Evolutionary conservation across 345 rosid genomes (phyloP).

Genomic region (Salix udensis): DNA sequence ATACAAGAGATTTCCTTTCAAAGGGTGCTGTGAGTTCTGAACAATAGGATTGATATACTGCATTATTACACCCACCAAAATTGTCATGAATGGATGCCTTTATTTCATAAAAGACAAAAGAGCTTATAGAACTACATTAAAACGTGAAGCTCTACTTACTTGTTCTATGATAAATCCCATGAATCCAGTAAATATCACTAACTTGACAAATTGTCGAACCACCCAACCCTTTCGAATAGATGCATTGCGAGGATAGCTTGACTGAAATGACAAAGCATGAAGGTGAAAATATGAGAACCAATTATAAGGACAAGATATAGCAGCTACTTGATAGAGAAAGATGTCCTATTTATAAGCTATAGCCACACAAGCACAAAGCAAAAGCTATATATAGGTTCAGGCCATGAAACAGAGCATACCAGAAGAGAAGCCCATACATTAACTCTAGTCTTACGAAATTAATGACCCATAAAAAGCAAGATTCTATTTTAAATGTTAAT

Average conservation of each 20-base stretch:
- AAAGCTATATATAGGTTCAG: too few species aligned
- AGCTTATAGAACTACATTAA: constrained; percentile 8
- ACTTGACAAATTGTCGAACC: constrained; percentile 75
- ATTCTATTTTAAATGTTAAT: too few species aligned
- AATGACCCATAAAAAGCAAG: too few species aligned
- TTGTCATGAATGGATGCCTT: constrained; percentile 13
- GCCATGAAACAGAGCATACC: too few species aligned
- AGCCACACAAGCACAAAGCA: too few species aligned
- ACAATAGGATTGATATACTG: constrained; percentile 99
- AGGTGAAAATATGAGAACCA: too few species aligned
- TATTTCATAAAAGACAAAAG: background rate
- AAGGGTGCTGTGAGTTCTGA: constrained; percentile 89
- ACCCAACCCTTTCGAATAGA: constrained; percentile 85
- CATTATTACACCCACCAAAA: constrained; percentile 28
- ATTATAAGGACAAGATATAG: too few species aligned
- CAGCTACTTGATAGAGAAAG: too few species aligned
- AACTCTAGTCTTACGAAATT: too few species aligned
- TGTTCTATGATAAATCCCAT: constrained; percentile 97
- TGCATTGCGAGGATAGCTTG: constrained; percentile 80
- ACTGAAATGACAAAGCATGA: constrained; percentile 38
- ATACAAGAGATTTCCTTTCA: constrained; percentile 79
- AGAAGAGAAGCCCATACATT: too few species aligned
- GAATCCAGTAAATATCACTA: constrained; percentile 81
- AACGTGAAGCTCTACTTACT: constrained; percentile 36
- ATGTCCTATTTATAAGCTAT: too few species aligned